These are phyloP conservation scores for Eremothecium gossypii DNA, from an alignment of 1,139 yeast species.

Conservation along the genomic window DNA sequence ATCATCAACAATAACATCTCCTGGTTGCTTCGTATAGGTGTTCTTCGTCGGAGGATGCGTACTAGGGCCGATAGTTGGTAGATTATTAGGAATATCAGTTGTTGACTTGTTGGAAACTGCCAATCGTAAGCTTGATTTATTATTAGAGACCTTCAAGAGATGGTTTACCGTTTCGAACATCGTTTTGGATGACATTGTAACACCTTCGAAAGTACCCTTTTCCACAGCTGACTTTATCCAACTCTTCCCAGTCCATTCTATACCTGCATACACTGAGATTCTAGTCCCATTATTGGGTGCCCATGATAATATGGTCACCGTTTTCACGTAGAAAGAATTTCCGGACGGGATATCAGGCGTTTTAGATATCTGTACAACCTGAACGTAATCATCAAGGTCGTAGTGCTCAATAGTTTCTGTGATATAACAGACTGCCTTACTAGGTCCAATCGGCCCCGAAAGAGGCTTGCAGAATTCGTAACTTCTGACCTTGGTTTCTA, in stretches of 20 bases:
- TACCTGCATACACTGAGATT: slow-evolving; percentile 52
- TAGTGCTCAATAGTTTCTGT: slow-evolving; percentile 57
- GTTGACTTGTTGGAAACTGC: slow-evolving; percentile 11
- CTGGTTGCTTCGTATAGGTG: slow-evolving; percentile 43
- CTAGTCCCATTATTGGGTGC: slow-evolving; percentile 59
- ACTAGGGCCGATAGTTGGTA: slow-evolving; percentile 44
- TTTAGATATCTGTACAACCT: slow-evolving; percentile 57
- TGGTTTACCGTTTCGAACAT: slow-evolving; percentile 37
- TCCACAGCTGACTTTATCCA: slow-evolving; percentile 47
- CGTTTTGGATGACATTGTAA: slow-evolving; percentile 44
- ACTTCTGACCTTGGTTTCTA: slow-evolving; percentile 38
- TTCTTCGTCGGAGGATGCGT: slow-evolving; percentile 47
- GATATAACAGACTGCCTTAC: slow-evolving; percentile 73
- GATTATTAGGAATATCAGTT: slow-evolving; percentile 12
- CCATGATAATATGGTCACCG: slow-evolving; percentile 59
- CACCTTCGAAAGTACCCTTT: slow-evolving; percentile 57
- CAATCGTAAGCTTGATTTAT: slow-evolving; percentile 14
- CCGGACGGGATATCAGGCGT: slow-evolving; percentile 98
- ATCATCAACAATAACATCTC: slow-evolving; percentile 59
- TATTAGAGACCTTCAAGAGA: slow-evolving; percentile 17
- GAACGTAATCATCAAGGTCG: slow-evolving; percentile 48
- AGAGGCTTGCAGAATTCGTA: slow-evolving; percentile 75
- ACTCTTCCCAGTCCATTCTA: slow-evolving; percentile 68
- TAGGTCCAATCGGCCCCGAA: slow-evolving; percentile 81
- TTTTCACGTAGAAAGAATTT: slow-evolving; percentile 61